Percentiles rank a stretch among this genome's conserved stretches.
These are phyloP conservation scores for Hyphopichia pseudoburtonii DNA, from an alignment of 1,139 yeast species.

Conservation along the genomic window DNA sequence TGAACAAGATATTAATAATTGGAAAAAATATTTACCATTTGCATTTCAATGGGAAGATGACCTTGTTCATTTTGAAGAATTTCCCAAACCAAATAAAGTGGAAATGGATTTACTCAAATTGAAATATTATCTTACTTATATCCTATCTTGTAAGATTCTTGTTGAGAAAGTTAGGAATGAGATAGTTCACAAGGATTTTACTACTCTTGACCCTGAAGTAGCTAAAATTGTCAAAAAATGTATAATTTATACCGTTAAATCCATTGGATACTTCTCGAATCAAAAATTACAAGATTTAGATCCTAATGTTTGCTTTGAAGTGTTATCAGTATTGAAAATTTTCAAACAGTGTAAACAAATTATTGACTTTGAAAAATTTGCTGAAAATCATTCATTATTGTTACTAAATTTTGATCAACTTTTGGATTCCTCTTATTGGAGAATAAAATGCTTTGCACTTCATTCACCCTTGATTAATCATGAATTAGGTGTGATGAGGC, in stretches of 20 bases:
- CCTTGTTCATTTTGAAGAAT: not conserved
- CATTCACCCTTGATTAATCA: constrained; percentile 2
- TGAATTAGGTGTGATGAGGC: not conserved
- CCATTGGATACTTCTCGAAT: not conserved
- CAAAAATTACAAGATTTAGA: not conserved
- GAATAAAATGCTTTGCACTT: not conserved
- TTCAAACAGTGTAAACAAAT: constrained; percentile 1
- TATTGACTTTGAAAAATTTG: not conserved
- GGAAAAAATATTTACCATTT: constrained; percentile 1
- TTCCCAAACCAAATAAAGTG: constrained; percentile 1
- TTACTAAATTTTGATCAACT: not conserved
- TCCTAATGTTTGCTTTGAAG: constrained; percentile 1
- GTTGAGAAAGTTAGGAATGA: not conserved
- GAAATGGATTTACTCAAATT: constrained; percentile 1
- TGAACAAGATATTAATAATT: constrained; percentile 1
- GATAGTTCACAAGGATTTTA: not conserved
- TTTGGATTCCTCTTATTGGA: not conserved
- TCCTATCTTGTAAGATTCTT: not conserved
- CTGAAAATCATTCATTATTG: not conserved
- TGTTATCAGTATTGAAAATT: not conserved
- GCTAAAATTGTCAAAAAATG: not conserved
- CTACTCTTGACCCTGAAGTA: not conserved
- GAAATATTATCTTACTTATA: not conserved
- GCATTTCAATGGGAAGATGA: constrained; percentile 1
- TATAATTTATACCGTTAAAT: not conserved